phyloP scores from a whole-genome alignment of 2,329 filamentous ascomycete genomes.

The Phaeosphaeriaceae sp. region DNA sequence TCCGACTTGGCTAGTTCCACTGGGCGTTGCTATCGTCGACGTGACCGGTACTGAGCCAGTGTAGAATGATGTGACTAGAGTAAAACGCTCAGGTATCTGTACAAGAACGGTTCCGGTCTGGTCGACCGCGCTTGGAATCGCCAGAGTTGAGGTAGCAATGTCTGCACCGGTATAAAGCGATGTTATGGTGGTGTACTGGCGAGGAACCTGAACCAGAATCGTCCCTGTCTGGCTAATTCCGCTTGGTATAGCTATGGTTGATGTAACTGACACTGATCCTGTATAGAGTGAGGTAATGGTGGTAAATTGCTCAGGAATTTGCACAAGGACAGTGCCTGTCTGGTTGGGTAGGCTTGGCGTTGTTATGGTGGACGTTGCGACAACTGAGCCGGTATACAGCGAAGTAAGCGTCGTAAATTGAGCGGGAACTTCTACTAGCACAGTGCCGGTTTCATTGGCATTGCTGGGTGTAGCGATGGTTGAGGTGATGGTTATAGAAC shows the following conservation, averaged over 20 bases:
- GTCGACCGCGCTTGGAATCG: neutral
- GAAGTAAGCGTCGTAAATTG: neutral
- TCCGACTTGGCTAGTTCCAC: neutral
- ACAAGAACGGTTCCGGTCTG: slow-evolving; percentile 2
- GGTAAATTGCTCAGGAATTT: neutral
- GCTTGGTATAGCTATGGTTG: neutral
- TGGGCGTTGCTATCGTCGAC: neutral
- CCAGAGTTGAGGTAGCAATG: neutral
- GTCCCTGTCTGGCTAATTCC: slow-evolving; percentile 1
- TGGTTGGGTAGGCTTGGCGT: neutral
- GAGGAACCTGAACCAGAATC: neutral
- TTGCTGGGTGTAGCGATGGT: neutral
- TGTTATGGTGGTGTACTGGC: neutral
- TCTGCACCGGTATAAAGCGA: neutral
- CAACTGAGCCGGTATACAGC: neutral
- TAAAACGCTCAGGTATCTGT: neutral
- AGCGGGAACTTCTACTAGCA: neutral
- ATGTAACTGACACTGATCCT: neutral
- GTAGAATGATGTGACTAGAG: neutral
- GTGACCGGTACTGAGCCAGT: neutral
- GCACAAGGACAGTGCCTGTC: neutral
- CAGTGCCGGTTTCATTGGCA: neutral
- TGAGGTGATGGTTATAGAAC: neutral
- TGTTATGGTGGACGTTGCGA: neutral
- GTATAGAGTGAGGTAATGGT: neutral